Base-by-base conservation (phyloP, 139 green algal species). In the Axilococcus clingmanii region DNA sequence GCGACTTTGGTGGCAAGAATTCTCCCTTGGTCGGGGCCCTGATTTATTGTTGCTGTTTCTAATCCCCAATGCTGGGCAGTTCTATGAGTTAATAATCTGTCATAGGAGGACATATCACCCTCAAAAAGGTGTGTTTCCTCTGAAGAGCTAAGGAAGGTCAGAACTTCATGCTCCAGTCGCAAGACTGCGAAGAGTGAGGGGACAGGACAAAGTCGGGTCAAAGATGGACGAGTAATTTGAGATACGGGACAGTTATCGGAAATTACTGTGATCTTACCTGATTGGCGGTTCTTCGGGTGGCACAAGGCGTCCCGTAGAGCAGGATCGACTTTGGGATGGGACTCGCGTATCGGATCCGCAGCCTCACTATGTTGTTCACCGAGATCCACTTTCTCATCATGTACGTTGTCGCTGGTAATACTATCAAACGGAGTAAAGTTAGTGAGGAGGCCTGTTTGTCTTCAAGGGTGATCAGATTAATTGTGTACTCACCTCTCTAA, bases 41-140 rank as follows among this genome's bases (percentile, higher is more conserved):
- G 54, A 16, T 46, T 61, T n/a, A 72, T 25, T 15, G 66, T 76
- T 2, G 47, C 49, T 7, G 69, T 78, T n/a, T 69, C 65, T 29
- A 78, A 55, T 4, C 69, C 66, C 52, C 68, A 78, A 63, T 76
- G 68, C 43, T 78, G 69, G 0, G 69, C 66, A 20, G 57, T 65
- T 29, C 66, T 52, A 35, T 78, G 69, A 3, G 50, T 61, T 17
- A 78, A 51, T 43, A 78, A 41, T 7, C 69, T 45, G 52, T 76
- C 57, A 16, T 76, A 76, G 0, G 54, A 57, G 15, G 63, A 53
- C 51, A 76, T 58, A 23, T 74, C 61, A 1, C 43, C 32, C 3
- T 20, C 29, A 24, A 76, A 76, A 0, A 61, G 25, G 8, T 61
- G 34, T 33, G 61, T 31, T 19, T 40, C 22, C 27, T 57, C 40